Conservation (phyloP, 305 asterid species). For the Coffea humblotiana region DNA sequence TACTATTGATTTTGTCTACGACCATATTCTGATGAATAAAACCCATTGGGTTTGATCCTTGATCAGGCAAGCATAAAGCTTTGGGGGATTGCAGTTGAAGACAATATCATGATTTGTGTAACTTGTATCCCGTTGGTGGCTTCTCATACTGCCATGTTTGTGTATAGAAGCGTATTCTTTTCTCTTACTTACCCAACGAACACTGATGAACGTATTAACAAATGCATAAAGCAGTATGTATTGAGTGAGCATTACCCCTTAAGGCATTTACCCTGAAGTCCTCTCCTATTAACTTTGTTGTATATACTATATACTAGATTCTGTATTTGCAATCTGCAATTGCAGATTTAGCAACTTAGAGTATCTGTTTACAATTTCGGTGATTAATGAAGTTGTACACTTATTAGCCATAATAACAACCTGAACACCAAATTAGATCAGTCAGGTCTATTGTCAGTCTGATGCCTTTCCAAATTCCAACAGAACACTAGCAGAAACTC, state of each 20-base stretch:
- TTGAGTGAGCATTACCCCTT: background rate
- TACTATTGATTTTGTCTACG: background rate
- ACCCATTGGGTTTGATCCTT: background rate
- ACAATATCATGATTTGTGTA: background rate
- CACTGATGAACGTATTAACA: background rate
- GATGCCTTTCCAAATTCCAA: background rate
- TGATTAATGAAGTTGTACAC: background rate
- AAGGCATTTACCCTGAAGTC: background rate
- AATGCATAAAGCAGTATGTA: background rate
- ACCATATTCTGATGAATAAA: background rate
- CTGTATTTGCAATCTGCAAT: no score
- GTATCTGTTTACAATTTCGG: background rate
- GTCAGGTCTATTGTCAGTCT: background rate
- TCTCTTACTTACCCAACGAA: background rate
- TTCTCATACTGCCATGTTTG: background rate
- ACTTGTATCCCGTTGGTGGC: no score
- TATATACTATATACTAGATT: background rate
- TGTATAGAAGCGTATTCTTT: background rate
- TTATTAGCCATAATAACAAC: no score
- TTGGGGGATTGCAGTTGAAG: background rate
- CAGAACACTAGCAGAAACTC: background rate
- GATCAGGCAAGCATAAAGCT: background rate
- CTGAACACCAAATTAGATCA: background rate
- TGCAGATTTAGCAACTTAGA: background rate
- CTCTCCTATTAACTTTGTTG: background rate